phyloP scores from a whole-genome alignment of 805 yeast genomes.

The Ogataea angusta region DNA sequence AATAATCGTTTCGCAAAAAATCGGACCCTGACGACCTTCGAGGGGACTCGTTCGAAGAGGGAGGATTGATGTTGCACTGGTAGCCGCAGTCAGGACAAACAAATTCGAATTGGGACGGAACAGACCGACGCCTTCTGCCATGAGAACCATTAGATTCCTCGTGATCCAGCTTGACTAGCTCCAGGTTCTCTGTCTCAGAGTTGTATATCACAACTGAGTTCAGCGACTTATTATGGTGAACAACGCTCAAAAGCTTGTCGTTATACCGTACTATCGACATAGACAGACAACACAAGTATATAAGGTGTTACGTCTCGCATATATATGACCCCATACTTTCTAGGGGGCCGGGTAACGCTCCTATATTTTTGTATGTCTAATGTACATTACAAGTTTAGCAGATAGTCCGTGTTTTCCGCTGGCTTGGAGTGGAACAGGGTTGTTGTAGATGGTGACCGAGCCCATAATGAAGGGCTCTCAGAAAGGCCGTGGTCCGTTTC shows the following conservation, averaged over 20 bases:
- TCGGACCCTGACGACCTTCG: conserved; percentile 10
- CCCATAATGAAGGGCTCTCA: neutral
- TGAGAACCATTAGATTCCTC: neutral
- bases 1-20: conserved; percentile 28
- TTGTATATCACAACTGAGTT: conserved; percentile 32
- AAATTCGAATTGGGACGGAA: conserved; percentile 16
- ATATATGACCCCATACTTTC: neutral
- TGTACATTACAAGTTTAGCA: conserved; percentile 9
- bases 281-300: neutral
- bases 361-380: neutral
- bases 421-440: conserved; percentile 5
- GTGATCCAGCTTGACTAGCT: conserved; percentile 22
- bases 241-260: conserved; percentile 15
- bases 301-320: neutral
- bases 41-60: neutral
- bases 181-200: conserved; percentile 26
- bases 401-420: conserved; percentile 15
- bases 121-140: conserved; percentile 10
- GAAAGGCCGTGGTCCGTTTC: neutral
- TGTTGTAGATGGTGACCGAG: conserved; percentile 4
- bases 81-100: conserved; percentile 31
- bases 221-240: conserved; percentile 22
- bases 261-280: conserved; percentile 22
- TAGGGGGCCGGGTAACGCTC: conserved; percentile 5
- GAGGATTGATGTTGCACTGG: conserved; percentile 14